These are phyloP conservation scores for Ogataea parapolymorpha DNA, from an alignment of 805 yeast genomes.

Conservation along the genomic window DNA sequence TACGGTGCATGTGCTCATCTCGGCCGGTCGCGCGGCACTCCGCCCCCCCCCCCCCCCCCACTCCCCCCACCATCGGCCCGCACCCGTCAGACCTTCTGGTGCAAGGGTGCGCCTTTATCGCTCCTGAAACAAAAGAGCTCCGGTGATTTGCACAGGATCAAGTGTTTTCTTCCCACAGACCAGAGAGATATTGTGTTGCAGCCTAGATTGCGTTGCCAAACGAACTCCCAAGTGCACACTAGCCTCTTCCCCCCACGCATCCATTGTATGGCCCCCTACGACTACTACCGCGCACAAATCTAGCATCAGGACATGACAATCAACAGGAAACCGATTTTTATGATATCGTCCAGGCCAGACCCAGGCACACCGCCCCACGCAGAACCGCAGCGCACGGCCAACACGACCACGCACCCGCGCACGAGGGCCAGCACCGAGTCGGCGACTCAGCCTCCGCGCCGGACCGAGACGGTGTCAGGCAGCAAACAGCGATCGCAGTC, in stretches of 20 bases:
- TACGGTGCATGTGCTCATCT: too few relatives aligned
- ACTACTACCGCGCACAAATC: too few relatives aligned
- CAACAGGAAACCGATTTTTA: not conserved
- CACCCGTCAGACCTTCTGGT: not conserved
- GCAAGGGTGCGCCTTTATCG: not conserved
- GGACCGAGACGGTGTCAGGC: not conserved
- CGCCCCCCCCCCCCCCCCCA: not conserved
- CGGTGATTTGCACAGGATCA: not conserved
- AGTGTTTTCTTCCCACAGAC: not conserved
- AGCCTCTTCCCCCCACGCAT: not conserved
- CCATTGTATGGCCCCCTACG: too few relatives aligned
- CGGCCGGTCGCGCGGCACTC: not conserved
- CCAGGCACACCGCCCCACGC: not conserved
- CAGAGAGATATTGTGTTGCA: not conserved
- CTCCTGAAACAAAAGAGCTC: not conserved
- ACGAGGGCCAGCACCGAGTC: slow-evolving; percentile 1
- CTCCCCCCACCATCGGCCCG: not conserved
- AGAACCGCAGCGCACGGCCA: not conserved
- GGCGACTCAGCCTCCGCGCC: slow-evolving; percentile 5
- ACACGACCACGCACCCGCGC: not conserved
- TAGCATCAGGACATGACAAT: not conserved
- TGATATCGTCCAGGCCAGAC: not conserved
- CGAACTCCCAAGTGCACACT: not conserved
- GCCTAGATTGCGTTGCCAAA: too few relatives aligned
- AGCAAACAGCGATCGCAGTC: slow-evolving; percentile 8